These are phyloP conservation scores for Phytophthora colocasiae DNA, from an alignment of 352 stramenopile genomes.

Conservation along the genomic window DNA sequence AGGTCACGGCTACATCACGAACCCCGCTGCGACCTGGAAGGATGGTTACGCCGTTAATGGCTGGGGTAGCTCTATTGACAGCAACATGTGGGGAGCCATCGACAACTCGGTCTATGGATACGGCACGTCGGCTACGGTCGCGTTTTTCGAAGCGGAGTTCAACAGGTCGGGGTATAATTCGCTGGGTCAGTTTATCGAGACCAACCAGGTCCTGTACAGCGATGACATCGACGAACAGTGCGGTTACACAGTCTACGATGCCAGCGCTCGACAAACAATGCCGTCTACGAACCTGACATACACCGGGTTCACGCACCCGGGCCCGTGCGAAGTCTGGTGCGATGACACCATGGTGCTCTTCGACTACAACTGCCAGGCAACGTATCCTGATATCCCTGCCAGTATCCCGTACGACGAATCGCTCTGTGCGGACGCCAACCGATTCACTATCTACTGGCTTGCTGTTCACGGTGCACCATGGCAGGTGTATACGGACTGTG, in stretches of 20 bases:
- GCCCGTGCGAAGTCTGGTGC: constrained; percentile 65
- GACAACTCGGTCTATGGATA: constrained; percentile 52
- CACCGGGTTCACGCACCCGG: constrained; percentile 58
- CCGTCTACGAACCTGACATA: constrained; percentile 46
- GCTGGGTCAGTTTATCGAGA: constrained; percentile 53
- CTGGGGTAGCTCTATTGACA: constrained; percentile 53
- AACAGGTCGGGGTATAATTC: constrained; percentile 49
- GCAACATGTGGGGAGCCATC: constrained; percentile 45
- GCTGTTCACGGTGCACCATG: constrained; percentile 51
- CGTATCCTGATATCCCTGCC: constrained; percentile 41
- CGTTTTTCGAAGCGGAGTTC: constrained; percentile 51
- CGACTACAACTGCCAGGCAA: constrained; percentile 52
- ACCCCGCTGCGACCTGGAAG: constrained; percentile 45
- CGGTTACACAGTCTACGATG: constrained; percentile 50
- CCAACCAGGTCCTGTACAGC: constrained; percentile 49
- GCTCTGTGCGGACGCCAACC: constrained; percentile 48
- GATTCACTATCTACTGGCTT: constrained; percentile 60
- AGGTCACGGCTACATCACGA: constrained; percentile 48
- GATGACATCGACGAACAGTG: constrained; percentile 46
- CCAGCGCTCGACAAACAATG: constrained; percentile 33
- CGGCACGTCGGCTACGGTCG: constrained; percentile 40
- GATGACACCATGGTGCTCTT: constrained; percentile 56
- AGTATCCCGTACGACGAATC: constrained; percentile 49
- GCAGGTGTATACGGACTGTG: constrained; percentile 69
- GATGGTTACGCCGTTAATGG: constrained; percentile 52